Evolutionary conservation across 2,329 filamentous ascomycete genomes (phyloP).

Genomic region (Pseudogymnoascus sp.): DNA sequence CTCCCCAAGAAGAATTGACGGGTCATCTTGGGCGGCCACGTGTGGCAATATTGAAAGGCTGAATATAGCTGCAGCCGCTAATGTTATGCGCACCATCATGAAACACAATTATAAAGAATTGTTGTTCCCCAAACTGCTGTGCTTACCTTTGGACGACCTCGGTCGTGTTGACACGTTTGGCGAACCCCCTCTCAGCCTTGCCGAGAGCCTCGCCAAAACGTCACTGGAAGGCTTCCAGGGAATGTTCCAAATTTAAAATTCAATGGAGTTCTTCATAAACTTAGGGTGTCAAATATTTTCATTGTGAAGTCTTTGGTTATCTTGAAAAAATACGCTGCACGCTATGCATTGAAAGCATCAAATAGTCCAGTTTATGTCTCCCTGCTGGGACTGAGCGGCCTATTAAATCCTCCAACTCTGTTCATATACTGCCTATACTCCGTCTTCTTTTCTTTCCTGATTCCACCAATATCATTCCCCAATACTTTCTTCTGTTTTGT

Average conservation of each 20-base stretch:
- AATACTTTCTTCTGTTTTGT: slow-evolving; percentile 84
- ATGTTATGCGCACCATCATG: slow-evolving; percentile 4
- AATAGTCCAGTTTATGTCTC: slow-evolving; percentile 14
- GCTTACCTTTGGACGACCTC: neutral
- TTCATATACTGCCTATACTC: slow-evolving; percentile 98
- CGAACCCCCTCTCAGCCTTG: slow-evolving; percentile 3
- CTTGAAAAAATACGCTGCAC: neutral
- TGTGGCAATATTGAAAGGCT: neutral
- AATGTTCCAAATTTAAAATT: neutral
- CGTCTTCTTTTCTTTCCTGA: slow-evolving; percentile 87
- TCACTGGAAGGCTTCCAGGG: neutral
- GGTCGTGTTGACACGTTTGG: slow-evolving; percentile 5
- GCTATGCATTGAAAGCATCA: neutral
- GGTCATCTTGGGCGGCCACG: slow-evolving; percentile 22
- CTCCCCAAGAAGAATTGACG: slow-evolving; percentile 28
- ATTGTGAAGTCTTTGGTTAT: neutral
- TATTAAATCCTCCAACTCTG: slow-evolving; percentile 70
- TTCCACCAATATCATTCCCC: slow-evolving; percentile 75
- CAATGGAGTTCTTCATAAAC: neutral
- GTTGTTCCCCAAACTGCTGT: neutral
- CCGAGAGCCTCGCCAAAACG: neutral
- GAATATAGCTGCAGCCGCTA: neutral
- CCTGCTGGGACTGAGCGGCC: slow-evolving; percentile 55
- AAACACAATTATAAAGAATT: slow-evolving; percentile 11
- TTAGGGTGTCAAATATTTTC: neutral